Base-by-base conservation (phyloP, 305 asterid species). In the Euphrasia arctica region DNA sequence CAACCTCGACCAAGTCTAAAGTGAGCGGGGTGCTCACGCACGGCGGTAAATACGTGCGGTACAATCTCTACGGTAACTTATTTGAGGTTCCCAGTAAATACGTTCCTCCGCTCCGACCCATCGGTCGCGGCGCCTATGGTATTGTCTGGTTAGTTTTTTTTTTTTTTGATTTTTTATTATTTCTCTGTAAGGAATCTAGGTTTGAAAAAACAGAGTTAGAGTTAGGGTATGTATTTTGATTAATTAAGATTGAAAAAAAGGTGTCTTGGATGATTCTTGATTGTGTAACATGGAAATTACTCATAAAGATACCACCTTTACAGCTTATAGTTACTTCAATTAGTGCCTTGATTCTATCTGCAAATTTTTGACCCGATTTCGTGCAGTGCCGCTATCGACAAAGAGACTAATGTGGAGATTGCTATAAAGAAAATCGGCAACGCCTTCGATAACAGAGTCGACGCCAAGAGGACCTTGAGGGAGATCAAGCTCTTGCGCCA, bases 91-190 rank as follows among this genome's bases (percentile, higher is more conserved):
- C 91, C 65, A 67, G 71, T 64, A 89, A 85, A 68, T 89, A 89
- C 36, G 79, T 87, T 25, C 95, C 97, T 31, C 97, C 97, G 2
- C 81, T 89, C 65, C 85, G 94, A 32, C 97, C 97, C 18, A 83
- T 89, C 52, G 97, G 97, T 13, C 95, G 95, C 14, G 97, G 97
- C 34, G 94, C 97, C 64, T 89, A 82, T 54, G 97, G 97, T 74
- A 88, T 89, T 71, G 95, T 89, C 62, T 87, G 97, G 97, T 89
- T 75, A 65, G 78, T 75, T 58, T 1, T 15, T 31, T 13, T 4
- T 7, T 11, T 9, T 1, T 27, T 42, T 41, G 1, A 4, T 1
- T 57, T 13, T 3, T 6, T 54, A 18, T 69, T 47, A 36, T 50
- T 60, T 50, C 36, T 42, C 8, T 27, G 47, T 45, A 2, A 10